These are phyloP conservation scores for Saccharomycopsis hybrid DNA, from an alignment of 1,139 yeast genomes.

Conservation along the genomic window DNA sequence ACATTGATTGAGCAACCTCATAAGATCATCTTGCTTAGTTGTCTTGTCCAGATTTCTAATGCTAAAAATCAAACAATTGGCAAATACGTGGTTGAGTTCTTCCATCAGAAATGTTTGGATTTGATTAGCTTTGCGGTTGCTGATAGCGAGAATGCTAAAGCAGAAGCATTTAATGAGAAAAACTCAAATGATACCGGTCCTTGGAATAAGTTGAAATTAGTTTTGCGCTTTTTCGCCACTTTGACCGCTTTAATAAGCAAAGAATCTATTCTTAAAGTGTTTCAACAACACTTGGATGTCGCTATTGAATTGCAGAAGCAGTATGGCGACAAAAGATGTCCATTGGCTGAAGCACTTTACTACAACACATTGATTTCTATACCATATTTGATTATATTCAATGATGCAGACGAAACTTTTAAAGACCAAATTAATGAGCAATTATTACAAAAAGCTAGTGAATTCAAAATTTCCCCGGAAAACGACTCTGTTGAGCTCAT, in stretches of 20 bases:
- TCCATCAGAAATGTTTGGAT: constrained; percentile 56
- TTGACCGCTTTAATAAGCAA: constrained; percentile 50
- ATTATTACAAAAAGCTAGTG: constrained; percentile 40
- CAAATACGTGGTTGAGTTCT: constrained; percentile 59
- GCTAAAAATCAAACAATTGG: constrained; percentile 64
- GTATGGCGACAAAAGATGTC: constrained; percentile 35
- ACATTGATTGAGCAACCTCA: constrained; percentile 86
- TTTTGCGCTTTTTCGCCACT: constrained; percentile 63
- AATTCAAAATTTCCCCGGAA: constrained; percentile 31
- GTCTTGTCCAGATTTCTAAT: constrained; percentile 65
- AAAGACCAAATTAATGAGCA: constrained; percentile 35
- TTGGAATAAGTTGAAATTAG: constrained; percentile 68
- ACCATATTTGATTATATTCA: constrained; percentile 60
- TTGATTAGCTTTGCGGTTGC: constrained; percentile 36
- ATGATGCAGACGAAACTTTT: constrained; percentile 31
- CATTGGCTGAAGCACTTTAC: constrained; percentile 64
- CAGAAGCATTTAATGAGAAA: constrained; percentile 8
- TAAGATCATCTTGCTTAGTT: constrained; percentile 65
- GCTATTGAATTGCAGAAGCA: constrained; percentile 51
- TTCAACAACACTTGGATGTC: constrained; percentile 47
- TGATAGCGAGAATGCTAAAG: constrained; percentile 12
- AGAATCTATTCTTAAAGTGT: constrained; percentile 44
- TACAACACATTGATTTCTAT: constrained; percentile 58
- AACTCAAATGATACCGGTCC: constrained; percentile 43
- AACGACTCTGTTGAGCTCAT: constrained; percentile 14